Conservation (phyloP, 306 rosid genomes). For the barrel medic (Medicago truncatula) region DNA sequence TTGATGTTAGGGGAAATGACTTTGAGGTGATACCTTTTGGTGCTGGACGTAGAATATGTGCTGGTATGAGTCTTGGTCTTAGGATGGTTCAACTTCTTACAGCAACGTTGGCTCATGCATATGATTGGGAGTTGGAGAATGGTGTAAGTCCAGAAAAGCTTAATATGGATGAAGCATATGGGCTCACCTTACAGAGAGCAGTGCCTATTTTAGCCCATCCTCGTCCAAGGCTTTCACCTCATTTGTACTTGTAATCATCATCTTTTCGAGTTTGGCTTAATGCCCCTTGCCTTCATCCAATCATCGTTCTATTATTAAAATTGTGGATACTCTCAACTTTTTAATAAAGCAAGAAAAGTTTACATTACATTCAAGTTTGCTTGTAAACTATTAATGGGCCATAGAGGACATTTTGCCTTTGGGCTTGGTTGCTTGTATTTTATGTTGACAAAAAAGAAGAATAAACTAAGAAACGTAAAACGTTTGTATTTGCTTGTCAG, state of each 20-base stretch:
- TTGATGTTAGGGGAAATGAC: conserved; percentile 68
- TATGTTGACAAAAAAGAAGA: too few relatives aligned
- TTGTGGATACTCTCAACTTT: neutral
- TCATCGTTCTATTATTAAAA: neutral
- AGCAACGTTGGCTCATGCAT: conserved; percentile 62
- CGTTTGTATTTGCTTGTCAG: too few relatives aligned
- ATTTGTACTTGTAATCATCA: conserved; percentile 39
- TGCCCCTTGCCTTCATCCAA: neutral
- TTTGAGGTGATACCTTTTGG: conserved; percentile 86
- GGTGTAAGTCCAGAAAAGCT: conserved; percentile 53
- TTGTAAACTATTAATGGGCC: neutral
- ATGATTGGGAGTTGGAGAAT: conserved; percentile 60
- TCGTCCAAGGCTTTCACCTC: conserved; percentile 50
- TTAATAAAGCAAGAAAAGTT: neutral
- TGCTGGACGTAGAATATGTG: conserved; percentile 84
- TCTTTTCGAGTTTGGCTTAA: neutral
- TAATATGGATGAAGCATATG: conserved; percentile 82
- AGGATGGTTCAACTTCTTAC: conserved; percentile 62
- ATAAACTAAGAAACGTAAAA: too few relatives aligned
- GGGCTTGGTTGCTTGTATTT: too few relatives aligned
- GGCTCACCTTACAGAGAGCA: conserved; percentile 72
- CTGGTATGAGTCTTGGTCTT: conserved; percentile 68
- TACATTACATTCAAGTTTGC: neutral
- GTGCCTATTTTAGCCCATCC: conserved; percentile 60
- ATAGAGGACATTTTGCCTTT: neutral